Percentiles rank a stretch among this genome's conserved stretches.
phyloP scores from a whole-genome alignment of 2,329 filamentous ascomycete species.

The Rutstroemia sp. region DNA sequence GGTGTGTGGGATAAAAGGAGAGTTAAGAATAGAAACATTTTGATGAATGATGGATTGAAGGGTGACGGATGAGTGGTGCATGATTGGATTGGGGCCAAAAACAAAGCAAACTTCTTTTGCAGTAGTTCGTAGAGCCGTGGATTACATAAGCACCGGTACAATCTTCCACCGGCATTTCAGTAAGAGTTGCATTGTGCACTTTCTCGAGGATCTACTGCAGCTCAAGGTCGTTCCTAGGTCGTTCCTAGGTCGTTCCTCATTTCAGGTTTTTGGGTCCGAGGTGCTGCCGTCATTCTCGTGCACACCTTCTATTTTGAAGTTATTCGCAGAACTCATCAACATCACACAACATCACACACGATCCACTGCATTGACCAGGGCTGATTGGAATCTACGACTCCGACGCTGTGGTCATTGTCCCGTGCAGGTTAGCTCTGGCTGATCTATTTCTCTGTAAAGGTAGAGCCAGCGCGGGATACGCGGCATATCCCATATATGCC shows the following conservation, averaged over 20 bases:
- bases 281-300: neutral
- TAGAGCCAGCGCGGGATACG: too few species aligned
- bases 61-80: neutral
- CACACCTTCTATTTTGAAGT: constrained; percentile 2
- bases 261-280: neutral
- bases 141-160: neutral
- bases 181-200: constrained; percentile 3
- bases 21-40: neutral
- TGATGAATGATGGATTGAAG: neutral
- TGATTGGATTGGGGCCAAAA: neutral
- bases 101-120: too few species aligned
- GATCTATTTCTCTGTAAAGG: neutral
- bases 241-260: neutral
- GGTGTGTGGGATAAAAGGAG: neutral
- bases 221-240: neutral
- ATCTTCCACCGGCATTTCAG: neutral
- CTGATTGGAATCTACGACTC: neutral
- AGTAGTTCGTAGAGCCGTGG: neutral
- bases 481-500: neutral
- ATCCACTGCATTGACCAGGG: neutral
- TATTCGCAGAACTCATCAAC: neutral
- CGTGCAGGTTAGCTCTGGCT: neutral
- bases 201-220: too few species aligned
- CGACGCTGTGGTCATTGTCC: neutral
- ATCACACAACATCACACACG: neutral